Percentiles rank a stretch among this genome's conserved stretches.
Conservation (phyloP, 108 stramenopile genomes). For the Ochromonas danica region DNA sequence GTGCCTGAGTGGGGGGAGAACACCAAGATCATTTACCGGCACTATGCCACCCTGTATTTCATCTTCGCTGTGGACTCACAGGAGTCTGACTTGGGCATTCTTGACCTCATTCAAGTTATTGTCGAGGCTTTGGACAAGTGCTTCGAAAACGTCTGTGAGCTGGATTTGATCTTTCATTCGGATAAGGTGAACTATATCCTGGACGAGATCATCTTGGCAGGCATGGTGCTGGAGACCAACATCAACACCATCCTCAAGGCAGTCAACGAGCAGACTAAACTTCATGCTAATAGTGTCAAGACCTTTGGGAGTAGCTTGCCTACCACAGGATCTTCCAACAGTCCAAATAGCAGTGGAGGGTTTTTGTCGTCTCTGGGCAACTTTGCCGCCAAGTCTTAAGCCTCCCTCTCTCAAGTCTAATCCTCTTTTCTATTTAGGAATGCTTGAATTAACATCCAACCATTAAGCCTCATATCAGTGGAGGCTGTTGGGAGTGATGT, state of each 20-base stretch:
- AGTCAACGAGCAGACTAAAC: conserved; percentile 86
- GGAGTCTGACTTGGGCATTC: conserved; percentile 96
- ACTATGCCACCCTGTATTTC: conserved; percentile 99
- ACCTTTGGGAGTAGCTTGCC: too few relatives aligned
- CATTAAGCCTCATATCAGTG: too few relatives aligned
- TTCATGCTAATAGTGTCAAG: conserved; percentile 57
- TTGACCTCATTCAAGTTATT: conserved; percentile 98
- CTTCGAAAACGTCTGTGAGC: conserved; percentile 99
- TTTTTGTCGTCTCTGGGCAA: too few relatives aligned
- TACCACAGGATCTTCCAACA: too few relatives aligned
- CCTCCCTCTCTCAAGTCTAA: too few relatives aligned
- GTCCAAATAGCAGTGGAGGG: too few relatives aligned
- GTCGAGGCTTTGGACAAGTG: conserved; percentile 98
- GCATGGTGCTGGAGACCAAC: conserved; percentile 99
- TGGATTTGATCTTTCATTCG: conserved; percentile 91
- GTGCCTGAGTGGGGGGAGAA: conserved; percentile 94
- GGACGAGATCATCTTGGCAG: conserved; percentile 97
- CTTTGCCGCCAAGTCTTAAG: too few relatives aligned
- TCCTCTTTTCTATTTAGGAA: too few relatives aligned
- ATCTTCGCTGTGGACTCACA: conserved; percentile 95
- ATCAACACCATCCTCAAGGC: conserved; percentile 80
- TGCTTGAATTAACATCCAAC: too few relatives aligned
- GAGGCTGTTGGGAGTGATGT: too few relatives aligned
- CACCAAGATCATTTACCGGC: conserved; percentile 95
- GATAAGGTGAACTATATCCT: conserved; percentile 59